phyloP scores from a whole-genome alignment of 257 asterid species.

The Ballota nigra region DNA sequence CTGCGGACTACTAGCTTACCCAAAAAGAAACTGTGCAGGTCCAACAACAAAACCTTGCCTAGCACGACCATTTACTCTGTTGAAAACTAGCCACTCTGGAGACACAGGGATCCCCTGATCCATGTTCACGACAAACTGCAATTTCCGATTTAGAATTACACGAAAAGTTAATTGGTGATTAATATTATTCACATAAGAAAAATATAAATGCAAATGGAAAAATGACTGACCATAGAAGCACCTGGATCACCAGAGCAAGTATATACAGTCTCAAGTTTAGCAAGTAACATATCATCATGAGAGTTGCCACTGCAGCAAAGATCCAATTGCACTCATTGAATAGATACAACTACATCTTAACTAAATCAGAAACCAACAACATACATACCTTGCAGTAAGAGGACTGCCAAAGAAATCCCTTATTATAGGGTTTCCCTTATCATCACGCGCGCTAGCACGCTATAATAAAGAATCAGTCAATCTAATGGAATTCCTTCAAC shows the following conservation, averaged over 20 bases:
- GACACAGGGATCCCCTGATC: constrained; percentile 87
- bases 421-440: constrained; percentile 78
- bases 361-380: constrained; percentile 5
- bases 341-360: background rate
- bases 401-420: constrained; percentile 95
- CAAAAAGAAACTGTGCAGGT: constrained; percentile 63
- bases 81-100: constrained; percentile 85
- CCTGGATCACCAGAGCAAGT: constrained; percentile 87
- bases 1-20: constrained; percentile 43
- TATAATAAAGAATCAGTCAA: constrained; percentile 32
- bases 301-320: constrained; percentile 78
- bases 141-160: constrained; percentile 3
- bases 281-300: constrained; percentile 85
- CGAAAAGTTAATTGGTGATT: constrained; percentile 12
- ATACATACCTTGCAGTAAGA: constrained; percentile 85
- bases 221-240: constrained; percentile 76
- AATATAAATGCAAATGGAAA: constrained; percentile 13
- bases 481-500: constrained; percentile 3
- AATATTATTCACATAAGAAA: background rate
- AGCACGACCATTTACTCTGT: constrained; percentile 86
- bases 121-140: constrained; percentile 87
- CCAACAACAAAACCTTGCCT: constrained; percentile 81
- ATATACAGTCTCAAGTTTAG: constrained; percentile 86
- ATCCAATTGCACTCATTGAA: background rate
- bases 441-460: constrained; percentile 95